Evolutionary conservation across 2,329 filamentous ascomycete genomes (phyloP).

Genomic region (Microdochium bolleyi): DNA sequence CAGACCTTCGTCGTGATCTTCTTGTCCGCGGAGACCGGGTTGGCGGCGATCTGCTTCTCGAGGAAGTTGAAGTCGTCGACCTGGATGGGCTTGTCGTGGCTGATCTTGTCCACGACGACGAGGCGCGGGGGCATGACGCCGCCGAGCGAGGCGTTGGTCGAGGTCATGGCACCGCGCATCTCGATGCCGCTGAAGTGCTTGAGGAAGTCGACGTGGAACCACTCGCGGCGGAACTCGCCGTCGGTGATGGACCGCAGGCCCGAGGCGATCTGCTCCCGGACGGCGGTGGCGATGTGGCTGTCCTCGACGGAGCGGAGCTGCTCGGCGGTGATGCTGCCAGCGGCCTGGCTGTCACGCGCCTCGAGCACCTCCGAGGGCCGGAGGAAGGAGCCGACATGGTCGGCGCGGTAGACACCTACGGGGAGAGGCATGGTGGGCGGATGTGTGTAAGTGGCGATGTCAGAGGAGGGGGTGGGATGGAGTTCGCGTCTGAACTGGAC

Average conservation of each 20-base stretch:
- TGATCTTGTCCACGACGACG: slow-evolving; percentile 45
- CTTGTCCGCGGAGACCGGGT: slow-evolving; percentile 14
- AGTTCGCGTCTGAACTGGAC: background rate
- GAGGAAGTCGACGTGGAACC: slow-evolving; percentile 52
- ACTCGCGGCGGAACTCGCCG: slow-evolving; percentile 48
- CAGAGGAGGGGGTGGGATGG: background rate
- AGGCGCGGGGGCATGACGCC: slow-evolving; percentile 45
- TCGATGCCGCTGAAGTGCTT: slow-evolving; percentile 45
- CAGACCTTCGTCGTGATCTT: slow-evolving; percentile 42
- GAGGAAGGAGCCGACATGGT: slow-evolving; percentile 49
- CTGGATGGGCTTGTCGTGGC: slow-evolving; percentile 44
- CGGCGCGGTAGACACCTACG: slow-evolving; percentile 36
- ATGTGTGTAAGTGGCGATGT: background rate
- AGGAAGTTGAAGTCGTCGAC: slow-evolving; percentile 49
- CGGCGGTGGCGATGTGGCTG: slow-evolving; percentile 37
- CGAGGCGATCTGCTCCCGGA: slow-evolving; percentile 36
- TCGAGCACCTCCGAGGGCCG: slow-evolving; percentile 40
- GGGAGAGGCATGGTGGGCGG: slow-evolving; percentile 27
- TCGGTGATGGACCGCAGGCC: slow-evolving; percentile 44
- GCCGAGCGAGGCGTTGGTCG: slow-evolving; percentile 33
- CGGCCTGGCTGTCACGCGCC: slow-evolving; percentile 36
- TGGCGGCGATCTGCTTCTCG: slow-evolving; percentile 32
- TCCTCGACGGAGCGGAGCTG: slow-evolving; percentile 43
- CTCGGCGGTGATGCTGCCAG: slow-evolving; percentile 28
- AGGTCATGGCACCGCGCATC: slow-evolving; percentile 34